Evolutionary conservation across 352 stramenopile species (phyloP).

Genomic region (Pythium periplocum): DNA sequence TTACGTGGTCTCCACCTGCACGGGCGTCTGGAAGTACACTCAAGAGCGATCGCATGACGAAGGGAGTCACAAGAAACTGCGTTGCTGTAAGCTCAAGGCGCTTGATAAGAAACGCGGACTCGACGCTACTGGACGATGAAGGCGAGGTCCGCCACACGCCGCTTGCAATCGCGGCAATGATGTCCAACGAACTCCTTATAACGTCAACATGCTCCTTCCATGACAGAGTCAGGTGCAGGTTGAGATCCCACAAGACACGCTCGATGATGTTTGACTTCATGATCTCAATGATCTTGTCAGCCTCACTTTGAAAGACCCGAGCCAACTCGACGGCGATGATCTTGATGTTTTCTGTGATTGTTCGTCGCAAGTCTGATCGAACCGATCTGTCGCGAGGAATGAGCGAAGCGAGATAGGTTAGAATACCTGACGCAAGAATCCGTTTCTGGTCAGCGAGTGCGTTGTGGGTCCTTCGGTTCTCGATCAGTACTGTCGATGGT

Average conservation of each 20-base stretch:
- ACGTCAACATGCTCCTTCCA: not conserved
- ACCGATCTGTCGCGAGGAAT: constrained; percentile 20
- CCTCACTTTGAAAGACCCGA: constrained; percentile 20
- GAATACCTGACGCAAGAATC: constrained; percentile 41
- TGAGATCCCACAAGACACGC: constrained; percentile 33
- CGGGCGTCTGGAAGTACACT: constrained; percentile 10
- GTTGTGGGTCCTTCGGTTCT: constrained; percentile 19
- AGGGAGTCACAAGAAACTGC: constrained; percentile 12
- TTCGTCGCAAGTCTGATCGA: constrained; percentile 14
- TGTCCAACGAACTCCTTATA: constrained; percentile 5
- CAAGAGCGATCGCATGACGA: constrained; percentile 15
- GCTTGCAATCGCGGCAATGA: constrained; percentile 10
- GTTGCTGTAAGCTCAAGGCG: constrained; percentile 3
- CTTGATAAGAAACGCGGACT: constrained; percentile 8
- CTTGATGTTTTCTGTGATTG: constrained; percentile 52
- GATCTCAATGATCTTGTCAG: constrained; percentile 52
- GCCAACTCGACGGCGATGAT: constrained; percentile 39
- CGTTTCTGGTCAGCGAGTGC: constrained; percentile 43
- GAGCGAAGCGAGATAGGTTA: constrained; percentile 44
- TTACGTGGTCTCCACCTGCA: not conserved
- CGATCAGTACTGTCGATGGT: constrained; percentile 11
- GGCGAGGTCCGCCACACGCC: constrained; percentile 11
- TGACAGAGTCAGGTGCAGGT: constrained; percentile 1
- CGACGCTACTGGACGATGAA: not conserved
- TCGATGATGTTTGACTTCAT: constrained; percentile 56